Conservation (phyloP, 345 rosid species). For the Aquilaria sinensis region DNA sequence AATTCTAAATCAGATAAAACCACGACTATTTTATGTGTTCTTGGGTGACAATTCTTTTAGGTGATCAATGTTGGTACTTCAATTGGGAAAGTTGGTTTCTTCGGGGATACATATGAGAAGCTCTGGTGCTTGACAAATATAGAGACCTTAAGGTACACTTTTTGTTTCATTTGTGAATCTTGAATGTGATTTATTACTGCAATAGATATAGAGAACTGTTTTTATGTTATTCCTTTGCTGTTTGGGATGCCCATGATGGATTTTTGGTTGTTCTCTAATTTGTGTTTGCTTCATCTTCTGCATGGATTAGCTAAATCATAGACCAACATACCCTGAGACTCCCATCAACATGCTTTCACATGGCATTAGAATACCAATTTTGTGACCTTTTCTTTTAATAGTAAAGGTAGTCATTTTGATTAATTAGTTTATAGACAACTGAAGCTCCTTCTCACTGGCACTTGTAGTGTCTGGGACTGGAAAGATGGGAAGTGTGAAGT, state of each 20-base stretch:
- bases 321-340: not conserved
- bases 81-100: conserved; percentile 72
- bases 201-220: not conserved
- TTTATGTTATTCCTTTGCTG: not conserved
- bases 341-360: not conserved
- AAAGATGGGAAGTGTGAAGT: conserved; percentile 49
- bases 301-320: not conserved
- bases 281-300: not conserved
- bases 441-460: conserved; percentile 2
- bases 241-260: not conserved
- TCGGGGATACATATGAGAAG: conserved; percentile 54
- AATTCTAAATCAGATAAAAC: too few relatives aligned
- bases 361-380: not conserved
- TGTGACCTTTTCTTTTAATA: too few relatives aligned
- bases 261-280: not conserved
- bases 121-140: conserved; percentile 95
- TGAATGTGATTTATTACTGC: not conserved
- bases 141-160: conserved; percentile 74
- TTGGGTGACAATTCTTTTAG: conserved; percentile 23
- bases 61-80: conserved; percentile 93
- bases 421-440: not conserved
- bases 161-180: not conserved
- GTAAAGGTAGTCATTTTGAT: too few relatives aligned
- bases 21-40: too few relatives aligned
- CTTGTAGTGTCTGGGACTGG: conserved; percentile 78